phyloP scores from a whole-genome alignment of 495 filamentous ascomycete species.

The Tuber aestivum region DNA sequence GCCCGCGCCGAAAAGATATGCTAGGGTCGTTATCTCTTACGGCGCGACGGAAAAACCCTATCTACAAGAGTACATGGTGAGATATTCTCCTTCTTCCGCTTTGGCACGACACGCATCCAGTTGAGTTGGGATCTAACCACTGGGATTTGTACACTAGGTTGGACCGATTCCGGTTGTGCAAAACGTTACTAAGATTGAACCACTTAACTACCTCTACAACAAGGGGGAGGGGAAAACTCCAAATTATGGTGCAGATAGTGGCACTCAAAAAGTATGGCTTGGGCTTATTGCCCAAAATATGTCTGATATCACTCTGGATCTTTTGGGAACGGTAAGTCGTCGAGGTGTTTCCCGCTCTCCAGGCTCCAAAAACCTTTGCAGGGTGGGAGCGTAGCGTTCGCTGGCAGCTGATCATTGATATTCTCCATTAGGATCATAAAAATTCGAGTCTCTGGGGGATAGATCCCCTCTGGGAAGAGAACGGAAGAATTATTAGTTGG shows the following conservation, averaged over 20 bases:
- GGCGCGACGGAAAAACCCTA: slow-evolving; percentile 46
- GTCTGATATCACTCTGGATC: slow-evolving; percentile 44
- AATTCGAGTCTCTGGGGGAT: slow-evolving; percentile 46
- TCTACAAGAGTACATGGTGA: slow-evolving; percentile 45
- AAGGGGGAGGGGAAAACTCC: slow-evolving; percentile 45
- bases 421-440: slow-evolving; percentile 42
- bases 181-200: slow-evolving; percentile 43
- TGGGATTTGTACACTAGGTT: slow-evolving; percentile 36
- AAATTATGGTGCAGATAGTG: slow-evolving; percentile 45
- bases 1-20: slow-evolving; percentile 47
- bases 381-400: background rate
- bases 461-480: slow-evolving; percentile 46
- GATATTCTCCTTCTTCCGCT: background rate
- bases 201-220: slow-evolving; percentile 48
- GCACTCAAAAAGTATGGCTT: slow-evolving; percentile 38
- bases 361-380: slow-evolving; percentile 41
- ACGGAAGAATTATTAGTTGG: slow-evolving; percentile 47
- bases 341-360: slow-evolving; percentile 29
- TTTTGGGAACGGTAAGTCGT: slow-evolving; percentile 36
- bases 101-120: background rate
- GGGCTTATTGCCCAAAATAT: slow-evolving; percentile 40
- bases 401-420: slow-evolving; percentile 35
- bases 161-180: slow-evolving; percentile 49
- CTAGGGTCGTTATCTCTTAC: slow-evolving; percentile 47
- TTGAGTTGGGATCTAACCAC: background rate